Evolutionary conservation across 495 filamentous ascomycete genomes (phyloP).

Genomic region (Penicillium samsonianum): DNA sequence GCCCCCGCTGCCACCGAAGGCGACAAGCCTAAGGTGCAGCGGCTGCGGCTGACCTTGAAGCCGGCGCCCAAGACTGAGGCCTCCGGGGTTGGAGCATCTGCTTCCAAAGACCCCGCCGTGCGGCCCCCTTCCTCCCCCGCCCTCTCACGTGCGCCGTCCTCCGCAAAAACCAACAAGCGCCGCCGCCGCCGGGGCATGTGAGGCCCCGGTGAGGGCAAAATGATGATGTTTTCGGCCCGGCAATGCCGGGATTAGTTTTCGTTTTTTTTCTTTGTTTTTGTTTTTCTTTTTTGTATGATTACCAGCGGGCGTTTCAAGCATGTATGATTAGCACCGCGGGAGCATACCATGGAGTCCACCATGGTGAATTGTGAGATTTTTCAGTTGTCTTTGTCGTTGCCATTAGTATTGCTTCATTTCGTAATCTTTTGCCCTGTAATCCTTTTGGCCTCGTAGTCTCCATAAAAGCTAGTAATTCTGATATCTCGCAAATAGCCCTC

Average conservation of each 20-base stretch:
- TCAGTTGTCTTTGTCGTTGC: neutral
- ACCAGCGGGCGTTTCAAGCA: constrained; percentile 9
- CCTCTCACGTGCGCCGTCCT: constrained; percentile 9
- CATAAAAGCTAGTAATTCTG: neutral
- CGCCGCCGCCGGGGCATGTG: constrained; percentile 1
- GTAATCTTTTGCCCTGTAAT: too few species aligned
- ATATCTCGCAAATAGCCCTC: neutral
- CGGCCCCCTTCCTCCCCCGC: constrained; percentile 1
- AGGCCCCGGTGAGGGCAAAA: neutral
- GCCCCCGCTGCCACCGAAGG: neutral
- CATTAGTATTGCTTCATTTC: neutral
- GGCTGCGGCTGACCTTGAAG: constrained; percentile 21
- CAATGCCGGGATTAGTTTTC: neutral
- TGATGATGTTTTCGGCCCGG: neutral
- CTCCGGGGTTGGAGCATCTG: neutral
- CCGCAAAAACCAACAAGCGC: constrained; percentile 1
- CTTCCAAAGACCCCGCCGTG: constrained; percentile 1
- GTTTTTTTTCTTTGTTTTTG: neutral
- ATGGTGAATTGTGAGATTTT: constrained; percentile 4
- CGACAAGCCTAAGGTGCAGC: constrained; percentile 18
- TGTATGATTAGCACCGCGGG: constrained; percentile 12
- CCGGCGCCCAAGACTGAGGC: constrained; percentile 12
- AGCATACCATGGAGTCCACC: constrained; percentile 11
- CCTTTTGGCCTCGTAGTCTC: neutral
- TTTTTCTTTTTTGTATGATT: neutral